phyloP scores from a whole-genome alignment of 768 basidiomycete species.

The Omphalotus guepiniiformis region DNA sequence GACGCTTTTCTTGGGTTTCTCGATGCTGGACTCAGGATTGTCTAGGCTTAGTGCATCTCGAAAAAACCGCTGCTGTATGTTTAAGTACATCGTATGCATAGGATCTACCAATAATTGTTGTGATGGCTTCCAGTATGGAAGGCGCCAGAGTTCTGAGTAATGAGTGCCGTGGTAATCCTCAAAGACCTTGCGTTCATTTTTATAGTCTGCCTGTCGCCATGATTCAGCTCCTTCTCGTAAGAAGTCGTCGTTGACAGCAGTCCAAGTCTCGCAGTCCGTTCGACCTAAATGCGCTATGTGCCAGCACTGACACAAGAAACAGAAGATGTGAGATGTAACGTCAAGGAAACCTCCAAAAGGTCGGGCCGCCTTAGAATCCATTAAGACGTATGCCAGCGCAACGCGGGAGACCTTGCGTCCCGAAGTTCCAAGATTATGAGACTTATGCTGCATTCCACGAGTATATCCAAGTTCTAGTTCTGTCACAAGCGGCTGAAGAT shows the following conservation, averaged over 20 bases:
- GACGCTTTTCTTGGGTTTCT: background rate
- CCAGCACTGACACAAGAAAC: conserved; percentile 1
- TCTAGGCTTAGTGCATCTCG: background rate
- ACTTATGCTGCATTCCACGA: conserved; percentile 1
- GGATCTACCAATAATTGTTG: conserved; percentile 26
- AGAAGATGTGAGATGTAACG: background rate
- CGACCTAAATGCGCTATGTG: background rate
- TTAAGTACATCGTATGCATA: conserved; percentile 27
- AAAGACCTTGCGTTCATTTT: conserved; percentile 12
- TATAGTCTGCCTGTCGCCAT: conserved; percentile 18
- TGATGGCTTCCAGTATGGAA: conserved; percentile 34
- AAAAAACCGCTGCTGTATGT: background rate
- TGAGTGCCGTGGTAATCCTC: conserved; percentile 20
- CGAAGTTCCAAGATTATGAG: no score
- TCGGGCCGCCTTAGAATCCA: background rate
- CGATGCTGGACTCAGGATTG: background rate
- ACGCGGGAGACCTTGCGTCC: background rate
- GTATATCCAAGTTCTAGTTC: conserved; percentile 1
- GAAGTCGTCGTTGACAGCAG: conserved; percentile 1
- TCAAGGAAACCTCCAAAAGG: background rate
- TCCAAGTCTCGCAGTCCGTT: conserved; percentile 15
- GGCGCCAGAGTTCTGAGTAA: conserved; percentile 24
- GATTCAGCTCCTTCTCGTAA: conserved; percentile 14
- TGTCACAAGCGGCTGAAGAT: conserved; percentile 2
- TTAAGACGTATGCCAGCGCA: background rate